Evolutionary conservation across 148 eudicot species (phyloP).

Genomic region (Drosera capensis): DNA sequence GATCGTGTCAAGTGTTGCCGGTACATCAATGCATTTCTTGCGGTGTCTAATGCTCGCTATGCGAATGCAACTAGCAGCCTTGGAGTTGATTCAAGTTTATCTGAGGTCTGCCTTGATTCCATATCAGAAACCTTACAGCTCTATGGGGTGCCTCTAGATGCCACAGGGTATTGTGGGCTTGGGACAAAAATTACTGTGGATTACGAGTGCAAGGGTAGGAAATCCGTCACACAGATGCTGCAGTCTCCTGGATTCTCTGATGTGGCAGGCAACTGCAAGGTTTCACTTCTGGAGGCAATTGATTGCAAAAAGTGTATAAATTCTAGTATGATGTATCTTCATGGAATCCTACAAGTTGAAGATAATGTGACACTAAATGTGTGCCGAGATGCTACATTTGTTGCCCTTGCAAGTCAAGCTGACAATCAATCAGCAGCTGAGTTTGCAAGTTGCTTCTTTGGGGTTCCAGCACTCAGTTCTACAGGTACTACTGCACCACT

Average conservation of each 20-base stretch:
- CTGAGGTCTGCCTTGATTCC: constrained; percentile 40
- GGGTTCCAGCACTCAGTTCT: constrained; percentile 1
- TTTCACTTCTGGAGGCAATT: constrained; percentile 26
- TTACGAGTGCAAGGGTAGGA: constrained; percentile 74
- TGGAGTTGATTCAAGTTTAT: constrained; percentile 48
- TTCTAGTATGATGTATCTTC: constrained; percentile 67
- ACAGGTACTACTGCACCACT: constrained; percentile 33
- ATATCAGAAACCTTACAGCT: constrained; percentile 59
- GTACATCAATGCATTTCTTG: constrained; percentile 65
- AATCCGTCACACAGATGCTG: constrained; percentile 69
- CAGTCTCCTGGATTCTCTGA: constrained; percentile 64
- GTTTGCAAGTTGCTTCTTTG: constrained; percentile 60
- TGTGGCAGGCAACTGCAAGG: constrained; percentile 41
- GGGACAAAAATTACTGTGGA: constrained; percentile 75
- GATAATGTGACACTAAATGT: constrained; percentile 65
- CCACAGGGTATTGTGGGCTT: constrained; percentile 61
- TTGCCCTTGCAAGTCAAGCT: constrained; percentile 63
- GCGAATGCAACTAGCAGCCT: constrained; percentile 57
- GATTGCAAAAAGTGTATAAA: constrained; percentile 70
- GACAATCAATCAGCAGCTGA: constrained; percentile 47
- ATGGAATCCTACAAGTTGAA: constrained; percentile 37
- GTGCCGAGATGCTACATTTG: constrained; percentile 93
- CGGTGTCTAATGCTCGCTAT: constrained; percentile 62
- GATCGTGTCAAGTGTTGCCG: constrained; percentile 83
- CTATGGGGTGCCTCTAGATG: constrained; percentile 63